Conservation (phyloP, 345 rosid genomes). For the Xanthoceras sorbifolium region DNA sequence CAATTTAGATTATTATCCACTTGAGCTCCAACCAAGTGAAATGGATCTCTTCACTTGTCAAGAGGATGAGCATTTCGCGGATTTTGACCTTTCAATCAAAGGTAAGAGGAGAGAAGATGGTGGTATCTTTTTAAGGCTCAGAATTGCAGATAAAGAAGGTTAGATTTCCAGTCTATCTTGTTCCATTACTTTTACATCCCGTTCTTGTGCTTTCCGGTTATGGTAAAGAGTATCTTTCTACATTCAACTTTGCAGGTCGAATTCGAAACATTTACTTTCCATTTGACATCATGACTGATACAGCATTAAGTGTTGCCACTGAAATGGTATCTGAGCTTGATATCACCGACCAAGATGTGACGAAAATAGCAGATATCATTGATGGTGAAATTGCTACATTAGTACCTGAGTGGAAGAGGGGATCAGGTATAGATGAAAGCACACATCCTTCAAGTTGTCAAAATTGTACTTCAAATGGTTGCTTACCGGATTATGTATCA, state of each 20-base stretch:
- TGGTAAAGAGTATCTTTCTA: background rate
- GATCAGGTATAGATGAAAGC: conserved; percentile 30
- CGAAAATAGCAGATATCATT: conserved; percentile 86
- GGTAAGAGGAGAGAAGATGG: conserved; percentile 73
- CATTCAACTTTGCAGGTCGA: conserved; percentile 48
- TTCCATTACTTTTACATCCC: background rate
- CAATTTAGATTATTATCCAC: conserved; percentile 42
- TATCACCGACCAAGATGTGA: conserved; percentile 73
- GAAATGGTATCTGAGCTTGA: conserved; percentile 96
- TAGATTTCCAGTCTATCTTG: conserved; percentile 2
- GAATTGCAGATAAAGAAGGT: conserved; percentile 92
- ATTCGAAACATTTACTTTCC: conserved; percentile 88
- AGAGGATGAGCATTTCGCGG: conserved; percentile 52
- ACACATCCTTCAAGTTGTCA: conserved; percentile 30
- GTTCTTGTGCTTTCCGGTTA: conserved; percentile 1
- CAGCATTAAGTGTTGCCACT: conserved; percentile 71
- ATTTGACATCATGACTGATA: conserved; percentile 69
- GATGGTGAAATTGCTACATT: conserved; percentile 69
- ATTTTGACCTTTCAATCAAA: conserved; percentile 67
- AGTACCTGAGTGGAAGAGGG: conserved; percentile 69
- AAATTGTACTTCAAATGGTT: conserved; percentile 43
- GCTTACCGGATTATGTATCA: conserved; percentile 44
- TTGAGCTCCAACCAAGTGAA: conserved; percentile 47
- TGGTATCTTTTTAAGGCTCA: conserved; percentile 78
- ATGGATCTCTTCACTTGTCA: conserved; percentile 59